These are phyloP conservation scores for Cytospora piceae DNA, from an alignment of 2,329 filamentous ascomycete genomes.

Conservation along the genomic window DNA sequence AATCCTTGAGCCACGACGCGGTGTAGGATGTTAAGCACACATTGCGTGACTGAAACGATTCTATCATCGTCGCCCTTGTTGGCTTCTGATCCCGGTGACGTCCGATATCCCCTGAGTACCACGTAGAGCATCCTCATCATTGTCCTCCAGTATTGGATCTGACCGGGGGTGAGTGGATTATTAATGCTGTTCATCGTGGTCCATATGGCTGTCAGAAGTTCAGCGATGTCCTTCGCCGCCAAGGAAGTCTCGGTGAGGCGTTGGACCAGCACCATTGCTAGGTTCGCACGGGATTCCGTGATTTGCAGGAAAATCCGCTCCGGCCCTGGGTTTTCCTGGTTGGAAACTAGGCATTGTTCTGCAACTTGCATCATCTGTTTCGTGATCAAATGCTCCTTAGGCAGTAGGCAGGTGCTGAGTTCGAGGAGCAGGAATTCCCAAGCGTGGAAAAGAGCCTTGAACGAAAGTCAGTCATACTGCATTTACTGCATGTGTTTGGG, in stretches of 20 bases:
- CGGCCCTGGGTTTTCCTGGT: constrained; percentile 71
- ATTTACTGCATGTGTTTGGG: neutral
- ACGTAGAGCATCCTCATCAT: constrained; percentile 86
- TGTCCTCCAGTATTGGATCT: constrained; percentile 75
- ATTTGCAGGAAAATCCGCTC: constrained; percentile 83
- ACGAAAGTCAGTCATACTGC: constrained; percentile 3
- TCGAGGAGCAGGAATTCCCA: constrained; percentile 91
- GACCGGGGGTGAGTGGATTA: constrained; percentile 55
- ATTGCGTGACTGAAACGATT: constrained; percentile 56
- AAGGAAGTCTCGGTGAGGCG: constrained; percentile 67
- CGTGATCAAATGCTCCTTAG: constrained; percentile 58
- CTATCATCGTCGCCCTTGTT: constrained; percentile 40
- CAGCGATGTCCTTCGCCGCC: constrained; percentile 54
- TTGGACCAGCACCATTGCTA: constrained; percentile 82
- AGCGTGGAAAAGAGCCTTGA: constrained; percentile 76
- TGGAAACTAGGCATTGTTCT: constrained; percentile 77
- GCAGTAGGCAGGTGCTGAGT: constrained; percentile 67
- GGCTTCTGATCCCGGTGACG: constrained; percentile 36
- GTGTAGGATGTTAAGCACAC: constrained; percentile 78
- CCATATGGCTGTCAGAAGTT: constrained; percentile 55
- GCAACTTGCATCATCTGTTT: constrained; percentile 75
- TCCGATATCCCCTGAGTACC: constrained; percentile 69
- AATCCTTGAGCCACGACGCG: constrained; percentile 81
- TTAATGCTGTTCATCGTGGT: constrained; percentile 58
- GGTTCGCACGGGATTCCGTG: constrained; percentile 74